phyloP scores from a whole-genome alignment of 225 moss, liverwort and hornwort species.

The Marchantia paleacea region DNA sequence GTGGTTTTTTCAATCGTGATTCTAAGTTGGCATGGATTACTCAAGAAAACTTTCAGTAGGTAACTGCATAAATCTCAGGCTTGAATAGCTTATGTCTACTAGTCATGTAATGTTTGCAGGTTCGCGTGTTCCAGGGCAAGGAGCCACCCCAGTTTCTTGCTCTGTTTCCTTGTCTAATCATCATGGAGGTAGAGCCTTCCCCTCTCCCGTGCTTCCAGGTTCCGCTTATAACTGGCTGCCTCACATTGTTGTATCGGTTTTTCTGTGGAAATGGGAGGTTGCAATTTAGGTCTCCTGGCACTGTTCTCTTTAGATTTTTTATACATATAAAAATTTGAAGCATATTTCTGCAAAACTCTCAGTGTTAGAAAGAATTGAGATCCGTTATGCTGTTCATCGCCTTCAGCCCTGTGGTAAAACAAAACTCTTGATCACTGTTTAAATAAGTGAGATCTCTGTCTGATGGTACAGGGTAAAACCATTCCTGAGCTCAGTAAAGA shows the following conservation, averaged over 20 bases:
- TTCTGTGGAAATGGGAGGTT: neutral
- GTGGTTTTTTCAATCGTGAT: neutral
- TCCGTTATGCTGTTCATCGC: too few species aligned
- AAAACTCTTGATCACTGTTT: neutral
- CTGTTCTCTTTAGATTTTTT: neutral
- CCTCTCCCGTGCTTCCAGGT: neutral
- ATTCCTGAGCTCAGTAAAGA: constrained; percentile 57
- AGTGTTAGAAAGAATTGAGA: too few species aligned
- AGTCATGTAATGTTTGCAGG: constrained; percentile 40
- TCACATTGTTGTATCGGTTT: neutral
- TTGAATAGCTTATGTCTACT: neutral
- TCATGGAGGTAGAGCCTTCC: constrained; percentile 59
- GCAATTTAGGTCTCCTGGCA: neutral
- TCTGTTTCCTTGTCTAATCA: constrained; percentile 80
- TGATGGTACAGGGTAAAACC: constrained; percentile 53
- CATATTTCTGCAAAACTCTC: too few species aligned
- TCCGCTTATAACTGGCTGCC: neutral
- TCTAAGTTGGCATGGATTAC: neutral
- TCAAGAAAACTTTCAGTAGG: neutral
- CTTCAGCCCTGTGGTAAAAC: too few species aligned
- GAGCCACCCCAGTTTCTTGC: constrained; percentile 90
- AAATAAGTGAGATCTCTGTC: neutral
- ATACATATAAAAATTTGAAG: neutral
- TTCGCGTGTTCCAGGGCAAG: constrained; percentile 67
- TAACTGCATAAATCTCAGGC: neutral